Conservation (phyloP, 192 early-diverging fungal genomes). For the Coemansia biformis region DNA sequence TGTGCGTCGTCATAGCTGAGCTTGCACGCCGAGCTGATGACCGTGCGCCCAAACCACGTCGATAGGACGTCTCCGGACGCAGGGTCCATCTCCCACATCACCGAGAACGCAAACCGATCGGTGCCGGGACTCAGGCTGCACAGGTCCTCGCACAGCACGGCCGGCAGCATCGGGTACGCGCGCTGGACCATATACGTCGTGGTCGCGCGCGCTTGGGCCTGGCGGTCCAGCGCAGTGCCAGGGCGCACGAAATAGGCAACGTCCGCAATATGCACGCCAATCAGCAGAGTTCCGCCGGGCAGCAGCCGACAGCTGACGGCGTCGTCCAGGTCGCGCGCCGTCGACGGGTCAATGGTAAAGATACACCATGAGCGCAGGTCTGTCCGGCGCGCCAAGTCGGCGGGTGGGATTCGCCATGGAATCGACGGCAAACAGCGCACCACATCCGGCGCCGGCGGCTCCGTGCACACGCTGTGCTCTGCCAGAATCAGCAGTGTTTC, state of each 20-base stretch:
- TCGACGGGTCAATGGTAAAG: slow-evolving; percentile 85
- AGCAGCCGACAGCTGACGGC: slow-evolving; percentile 42
- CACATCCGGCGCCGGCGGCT: slow-evolving; percentile 68
- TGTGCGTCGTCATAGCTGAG: slow-evolving; percentile 96
- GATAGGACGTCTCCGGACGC: slow-evolving; percentile 57
- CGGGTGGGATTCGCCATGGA: slow-evolving; percentile 74
- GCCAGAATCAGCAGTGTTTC: slow-evolving; percentile 80
- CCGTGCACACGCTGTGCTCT: slow-evolving; percentile 71
- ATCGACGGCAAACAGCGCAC: slow-evolving; percentile 65
- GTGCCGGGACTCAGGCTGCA: slow-evolving; percentile 84
- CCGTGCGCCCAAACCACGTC: slow-evolving; percentile 81
- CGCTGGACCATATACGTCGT: slow-evolving; percentile 90
- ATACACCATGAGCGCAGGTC: slow-evolving; percentile 69
- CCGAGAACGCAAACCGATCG: slow-evolving; percentile 87
- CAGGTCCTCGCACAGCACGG: slow-evolving; percentile 71
- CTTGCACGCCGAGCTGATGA: slow-evolving; percentile 88
- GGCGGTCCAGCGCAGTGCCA: slow-evolving; percentile 73
- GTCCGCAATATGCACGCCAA: slow-evolving; percentile 91
- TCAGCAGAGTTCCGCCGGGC: slow-evolving; percentile 34
- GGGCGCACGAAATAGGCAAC: slow-evolving; percentile 89
- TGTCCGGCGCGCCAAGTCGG: slow-evolving; percentile 61
- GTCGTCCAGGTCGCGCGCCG: slow-evolving; percentile 49
- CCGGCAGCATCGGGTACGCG: slow-evolving; percentile 93
- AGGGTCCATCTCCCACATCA: slow-evolving; percentile 56
- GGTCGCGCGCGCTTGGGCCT: slow-evolving; percentile 81